phyloP scores from a whole-genome alignment of 1,139 yeast species.

The Suhomyces bribrorum region DNA sequence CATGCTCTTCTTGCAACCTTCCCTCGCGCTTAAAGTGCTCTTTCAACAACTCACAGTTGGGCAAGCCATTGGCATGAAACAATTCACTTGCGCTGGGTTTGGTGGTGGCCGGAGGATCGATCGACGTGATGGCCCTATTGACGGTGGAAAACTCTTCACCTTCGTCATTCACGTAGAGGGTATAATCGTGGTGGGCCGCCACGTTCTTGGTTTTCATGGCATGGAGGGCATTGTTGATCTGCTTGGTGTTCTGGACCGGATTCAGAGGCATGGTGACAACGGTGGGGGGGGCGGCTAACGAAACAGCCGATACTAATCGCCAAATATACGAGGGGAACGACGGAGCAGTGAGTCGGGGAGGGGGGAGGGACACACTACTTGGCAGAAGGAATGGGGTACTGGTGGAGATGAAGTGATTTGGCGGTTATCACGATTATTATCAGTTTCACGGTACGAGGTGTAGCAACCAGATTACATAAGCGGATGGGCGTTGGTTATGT shows the following conservation, averaged over 20 bases:
- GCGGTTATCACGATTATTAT: not conserved
- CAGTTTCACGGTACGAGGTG: not conserved
- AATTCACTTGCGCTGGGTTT: constrained; percentile 70
- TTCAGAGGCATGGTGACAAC: constrained; percentile 17
- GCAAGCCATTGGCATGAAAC: constrained; percentile 63
- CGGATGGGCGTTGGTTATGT: not conserved
- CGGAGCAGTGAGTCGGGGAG: too few relatives aligned
- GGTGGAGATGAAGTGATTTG: not conserved
- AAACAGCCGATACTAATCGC: too few relatives aligned
- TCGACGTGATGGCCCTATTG: constrained; percentile 65
- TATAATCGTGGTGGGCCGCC: constrained; percentile 42
- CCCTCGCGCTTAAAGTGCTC: constrained; percentile 84
- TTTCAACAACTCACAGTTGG: constrained; percentile 69
- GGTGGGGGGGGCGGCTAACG: too few relatives aligned
- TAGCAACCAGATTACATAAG: not conserved
- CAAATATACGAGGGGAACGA: too few relatives aligned
- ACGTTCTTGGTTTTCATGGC: constrained; percentile 60
- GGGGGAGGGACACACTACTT: too few relatives aligned
- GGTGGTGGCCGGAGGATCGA: constrained; percentile 67
- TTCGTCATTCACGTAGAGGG: constrained; percentile 64
- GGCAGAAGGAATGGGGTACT: too few relatives aligned
- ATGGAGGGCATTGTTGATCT: constrained; percentile 73
- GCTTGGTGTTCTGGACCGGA: constrained; percentile 46
- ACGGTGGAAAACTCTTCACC: constrained; percentile 67
- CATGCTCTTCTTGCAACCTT: constrained; percentile 71